Evolutionary conservation across 2,329 filamentous ascomycete genomes (phyloP), one percentile per base, ranked within the genome.

Genomic region (Ophiosphaerella narmari): DNA sequence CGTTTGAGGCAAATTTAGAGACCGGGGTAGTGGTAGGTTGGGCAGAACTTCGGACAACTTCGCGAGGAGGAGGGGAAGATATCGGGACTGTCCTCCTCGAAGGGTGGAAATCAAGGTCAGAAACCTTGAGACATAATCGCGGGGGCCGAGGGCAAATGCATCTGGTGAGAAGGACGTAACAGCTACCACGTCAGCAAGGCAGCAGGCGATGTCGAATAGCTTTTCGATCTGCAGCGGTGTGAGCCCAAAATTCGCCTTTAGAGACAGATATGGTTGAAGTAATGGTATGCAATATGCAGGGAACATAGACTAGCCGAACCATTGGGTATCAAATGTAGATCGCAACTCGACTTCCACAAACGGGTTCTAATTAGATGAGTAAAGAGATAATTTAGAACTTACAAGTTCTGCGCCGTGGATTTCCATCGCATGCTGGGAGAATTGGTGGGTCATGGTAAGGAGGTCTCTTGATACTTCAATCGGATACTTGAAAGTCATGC

Each of bases 21-120:
- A 68, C 45, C 65, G 65, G 47, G 71, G 71, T 46, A 74, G 64
- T 45, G 70, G 67, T 13, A 73, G 65, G 52, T 68, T 72, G 42
- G 88, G 87, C 3, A 92, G 75, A 3, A 87, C 80, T 36, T 93
- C 88, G 53, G 86, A 81, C 34, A 93, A 82, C 75, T 93, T 94
- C 68, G 82, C 83, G 47, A 94, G 75, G 1, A 96, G 80, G 0
- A 95, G 79, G 2, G 90, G 90, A 12, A 93, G 77, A 67, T 91
- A 94, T 43, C 88, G 86, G 54, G 87, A 82, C 48, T 92, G 82
- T 6, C 89, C 89, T 49, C 84, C 86, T n/a, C 89, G 88, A 14
- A 94, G 80, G 7, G 84, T 78, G 2, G 86, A 85, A 2, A 91
- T 78, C 7, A 91, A 80, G 50, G 82, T 83, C 35, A 89, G 75